Evolutionary conservation across 176 grass and related monocot species (phyloP).

Genomic region (Carex myosuroides): DNA sequence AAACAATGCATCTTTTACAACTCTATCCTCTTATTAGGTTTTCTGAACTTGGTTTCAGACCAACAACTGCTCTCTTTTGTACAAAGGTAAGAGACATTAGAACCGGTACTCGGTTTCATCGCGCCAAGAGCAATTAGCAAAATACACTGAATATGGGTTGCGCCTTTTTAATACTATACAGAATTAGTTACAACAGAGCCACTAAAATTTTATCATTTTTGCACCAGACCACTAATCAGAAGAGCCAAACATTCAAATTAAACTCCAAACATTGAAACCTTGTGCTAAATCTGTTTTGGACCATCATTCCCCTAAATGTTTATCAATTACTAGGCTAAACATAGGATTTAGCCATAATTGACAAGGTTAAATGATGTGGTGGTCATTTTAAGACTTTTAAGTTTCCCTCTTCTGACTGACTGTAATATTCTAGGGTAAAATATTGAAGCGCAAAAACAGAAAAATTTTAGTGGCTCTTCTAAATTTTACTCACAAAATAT

Average conservation of each 20-base stretch:
- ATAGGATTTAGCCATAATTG: background rate
- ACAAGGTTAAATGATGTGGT: background rate
- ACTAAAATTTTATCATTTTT: background rate
- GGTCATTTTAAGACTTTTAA: background rate
- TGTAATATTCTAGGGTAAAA: background rate
- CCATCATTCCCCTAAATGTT: background rate
- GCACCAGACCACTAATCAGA: background rate
- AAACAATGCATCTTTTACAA: background rate
- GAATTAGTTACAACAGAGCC: conserved; percentile 2
- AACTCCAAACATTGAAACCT: background rate
- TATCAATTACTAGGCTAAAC: background rate
- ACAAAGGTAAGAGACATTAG: conserved; percentile 5
- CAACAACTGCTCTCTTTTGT: conserved; percentile 17
- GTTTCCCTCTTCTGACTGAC: background rate
- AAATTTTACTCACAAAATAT: conserved; percentile 10
- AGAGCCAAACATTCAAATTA: background rate
- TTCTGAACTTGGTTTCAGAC: background rate
- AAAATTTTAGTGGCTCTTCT: conserved; percentile 8
- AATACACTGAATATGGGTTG: background rate
- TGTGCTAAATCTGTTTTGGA: background rate
- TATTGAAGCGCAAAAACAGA: background rate
- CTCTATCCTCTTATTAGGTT: conserved; percentile 15
- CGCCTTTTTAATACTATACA: background rate
- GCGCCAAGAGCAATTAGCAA: background rate
- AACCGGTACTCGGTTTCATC: background rate